These are phyloP conservation scores for Calonectria leucothoes DNA, from an alignment of 2,329 filamentous ascomycete genomes.

Conservation along the genomic window DNA sequence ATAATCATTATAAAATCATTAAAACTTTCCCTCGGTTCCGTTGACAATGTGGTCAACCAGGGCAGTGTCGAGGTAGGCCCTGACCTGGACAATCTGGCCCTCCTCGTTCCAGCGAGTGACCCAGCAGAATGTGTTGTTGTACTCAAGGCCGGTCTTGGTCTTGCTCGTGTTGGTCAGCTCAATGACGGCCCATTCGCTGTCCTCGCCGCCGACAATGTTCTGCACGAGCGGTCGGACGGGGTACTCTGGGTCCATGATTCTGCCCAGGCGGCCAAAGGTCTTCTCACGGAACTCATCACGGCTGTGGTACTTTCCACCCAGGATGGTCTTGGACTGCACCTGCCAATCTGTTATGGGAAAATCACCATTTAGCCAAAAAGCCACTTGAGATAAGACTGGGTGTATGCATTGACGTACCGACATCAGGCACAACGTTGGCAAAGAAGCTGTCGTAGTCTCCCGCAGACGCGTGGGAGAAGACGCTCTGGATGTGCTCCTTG, in stretches of 20 bases:
- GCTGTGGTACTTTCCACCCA: not conserved
- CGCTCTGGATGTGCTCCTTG: not conserved
- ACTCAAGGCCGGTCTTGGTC: not conserved
- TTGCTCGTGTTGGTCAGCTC: slow-evolving; percentile 3
- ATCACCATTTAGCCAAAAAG: not conserved
- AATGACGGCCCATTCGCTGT: slow-evolving; percentile 1
- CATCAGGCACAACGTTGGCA: not conserved
- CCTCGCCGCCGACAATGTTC: slow-evolving; percentile 1
- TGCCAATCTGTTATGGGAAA: not conserved
- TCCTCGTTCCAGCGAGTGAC: slow-evolving; percentile 6
- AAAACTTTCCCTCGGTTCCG: not conserved
- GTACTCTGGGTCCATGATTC: slow-evolving; percentile 3
- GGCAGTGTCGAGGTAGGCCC: not conserved
- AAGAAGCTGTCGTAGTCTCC: slow-evolving; percentile 10
- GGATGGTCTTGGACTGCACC: slow-evolving; percentile 1
- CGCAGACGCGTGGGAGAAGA: not conserved
- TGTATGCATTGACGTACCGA: not conserved
- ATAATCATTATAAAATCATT: not conserved
- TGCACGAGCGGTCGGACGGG: not conserved
- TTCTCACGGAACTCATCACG: slow-evolving; percentile 5
- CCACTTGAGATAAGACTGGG: too few relatives aligned
- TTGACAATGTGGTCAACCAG: slow-evolving; percentile 2
- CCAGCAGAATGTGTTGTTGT: slow-evolving; percentile 8
- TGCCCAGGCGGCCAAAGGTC: slow-evolving; percentile 5
- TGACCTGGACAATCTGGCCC: not conserved